Percentiles rank a stretch among this genome's conserved stretches.
phyloP scores from a whole-genome alignment of 306 rosid species.

The Lupinus albus region DNA sequence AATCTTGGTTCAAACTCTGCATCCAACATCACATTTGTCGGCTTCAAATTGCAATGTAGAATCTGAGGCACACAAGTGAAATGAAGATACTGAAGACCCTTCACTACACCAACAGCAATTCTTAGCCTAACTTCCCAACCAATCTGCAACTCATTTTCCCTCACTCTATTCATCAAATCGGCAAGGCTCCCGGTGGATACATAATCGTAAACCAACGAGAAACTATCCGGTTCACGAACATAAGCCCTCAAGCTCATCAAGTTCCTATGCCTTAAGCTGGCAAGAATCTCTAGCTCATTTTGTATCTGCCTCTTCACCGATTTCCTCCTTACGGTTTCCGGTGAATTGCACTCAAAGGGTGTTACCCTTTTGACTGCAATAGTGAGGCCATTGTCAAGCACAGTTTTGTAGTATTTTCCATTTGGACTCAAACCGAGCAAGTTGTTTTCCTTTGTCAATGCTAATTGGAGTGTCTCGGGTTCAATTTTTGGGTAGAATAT shows the following conservation, averaged over 20 bases:
- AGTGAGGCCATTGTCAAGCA: conserved; percentile 84
- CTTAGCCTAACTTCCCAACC: conserved; percentile 89
- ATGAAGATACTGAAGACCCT: conserved; percentile 95
- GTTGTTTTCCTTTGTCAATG: conserved; percentile 67
- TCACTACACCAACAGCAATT: conserved; percentile 90
- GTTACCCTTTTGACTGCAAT: conserved; percentile 88
- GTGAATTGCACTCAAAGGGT: conserved; percentile 61
- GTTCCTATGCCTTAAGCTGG: conserved; percentile 76
- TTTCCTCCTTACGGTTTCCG: conserved; percentile 55
- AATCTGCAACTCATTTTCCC: conserved; percentile 64
- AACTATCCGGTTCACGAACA: conserved; percentile 70
- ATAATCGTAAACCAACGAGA: conserved; percentile 85
- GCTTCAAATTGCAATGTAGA: conserved; percentile 83
- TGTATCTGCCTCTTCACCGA: conserved; percentile 75
- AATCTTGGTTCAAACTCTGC: conserved; percentile 85
- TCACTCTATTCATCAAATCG: conserved; percentile 74
- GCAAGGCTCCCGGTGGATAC: conserved; percentile 80
- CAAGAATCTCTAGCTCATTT: conserved; percentile 78
- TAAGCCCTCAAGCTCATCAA: conserved; percentile 94
- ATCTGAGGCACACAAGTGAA: conserved; percentile 75
- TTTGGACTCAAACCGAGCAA: conserved; percentile 78
- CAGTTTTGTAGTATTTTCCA: conserved; percentile 85
- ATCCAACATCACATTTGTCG: conserved; percentile 85
- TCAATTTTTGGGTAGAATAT: conserved; percentile 82
- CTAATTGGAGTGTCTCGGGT: conserved; percentile 79